These are phyloP conservation scores for Hemileccinum rubropunctum DNA, from an alignment of 768 basidiomycete genomes.

Conservation along the genomic window DNA sequence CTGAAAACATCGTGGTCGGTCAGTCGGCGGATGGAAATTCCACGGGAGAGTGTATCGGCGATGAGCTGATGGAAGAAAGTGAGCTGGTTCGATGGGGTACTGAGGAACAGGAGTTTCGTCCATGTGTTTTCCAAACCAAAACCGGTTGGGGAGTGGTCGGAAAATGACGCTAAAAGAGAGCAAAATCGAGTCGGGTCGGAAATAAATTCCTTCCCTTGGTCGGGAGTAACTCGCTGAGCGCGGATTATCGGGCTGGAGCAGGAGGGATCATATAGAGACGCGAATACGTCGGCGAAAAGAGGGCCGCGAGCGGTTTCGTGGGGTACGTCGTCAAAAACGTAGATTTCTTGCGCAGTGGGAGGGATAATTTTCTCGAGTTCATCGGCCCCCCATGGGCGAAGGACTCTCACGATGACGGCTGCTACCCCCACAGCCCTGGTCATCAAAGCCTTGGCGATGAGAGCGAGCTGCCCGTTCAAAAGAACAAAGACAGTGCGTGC, in stretches of 20 bases:
- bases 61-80: conserved; percentile 47
- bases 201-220: conserved; percentile 51
- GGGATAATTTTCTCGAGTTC: conserved; percentile 64
- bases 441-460: conserved; percentile 53
- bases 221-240: conserved; percentile 57
- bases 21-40: conserved; percentile 57
- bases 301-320: conserved; percentile 56
- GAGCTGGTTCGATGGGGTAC: conserved; percentile 45
- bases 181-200: conserved; percentile 42
- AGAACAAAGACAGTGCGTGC: conserved; percentile 69
- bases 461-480: conserved; percentile 76
- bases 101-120: conserved; percentile 51
- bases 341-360: conserved; percentile 50
- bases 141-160: conserved; percentile 27
- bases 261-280: conserved; percentile 46
- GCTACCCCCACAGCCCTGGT: conserved; percentile 49
- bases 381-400: conserved; percentile 77
- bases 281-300: conserved; percentile 72
- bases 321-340: conserved; percentile 80
- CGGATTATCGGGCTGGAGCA: conserved; percentile 42
- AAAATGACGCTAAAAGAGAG: conserved; percentile 35
- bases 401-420: conserved; percentile 70
- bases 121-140: conserved; percentile 22
- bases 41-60: conserved; percentile 55
- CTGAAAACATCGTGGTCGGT: conserved; percentile 76